Base-by-base conservation (phyloP, 805 yeast genomes). In the Candida methanosorbosa region DNA sequence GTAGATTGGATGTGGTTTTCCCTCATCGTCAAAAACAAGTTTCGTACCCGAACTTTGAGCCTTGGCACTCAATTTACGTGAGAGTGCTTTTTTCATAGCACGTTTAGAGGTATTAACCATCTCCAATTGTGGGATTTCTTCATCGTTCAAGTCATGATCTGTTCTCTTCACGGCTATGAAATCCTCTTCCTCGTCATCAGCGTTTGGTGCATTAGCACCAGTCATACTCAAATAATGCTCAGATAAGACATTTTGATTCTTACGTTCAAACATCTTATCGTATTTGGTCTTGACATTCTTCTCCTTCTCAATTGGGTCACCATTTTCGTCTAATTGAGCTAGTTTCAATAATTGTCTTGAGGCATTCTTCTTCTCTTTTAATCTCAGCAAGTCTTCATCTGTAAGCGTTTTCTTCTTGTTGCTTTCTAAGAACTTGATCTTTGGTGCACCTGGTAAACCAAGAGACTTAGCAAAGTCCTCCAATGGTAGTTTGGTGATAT, bases 371-470 rank as follows among this genome's bases (percentile, higher is more conserved):
- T 74, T 61, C 45, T 78, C 86, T 50, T 85, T 85, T 18, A 69
- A 63, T 43, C 60, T 64, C 35, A 57, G 55, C 23, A 67, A 49
- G 18, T 65, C 59, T 25, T 45, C 57, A 29, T 59, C 62, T 1
- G 48, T 33, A 3, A 46, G 18, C 23, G 48, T 56, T 6, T 35
- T 33, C 13, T 47, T 43, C 50, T 55, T 59, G 13, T 78, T 81
- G 28, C 65, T 65, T 16, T 72, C 71, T 43, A 66, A 61, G 37
- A 90, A 70, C 54, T 85, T 87, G 48, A 92, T 81, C 48, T 83
- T 80, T 29, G 99, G 99, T 3, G 95, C 95, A 36, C 97, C 95
- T 1, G 97, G 96, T 29, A 92, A 68, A 9, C 99, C 99, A 32
- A 88, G 58, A 4, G 95, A 82, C 39, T 73, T 73, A 5, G 99